Evolutionary conservation across 2,329 filamentous ascomycete genomes (phyloP).

Genomic region (Hypoxylon sp.): DNA sequence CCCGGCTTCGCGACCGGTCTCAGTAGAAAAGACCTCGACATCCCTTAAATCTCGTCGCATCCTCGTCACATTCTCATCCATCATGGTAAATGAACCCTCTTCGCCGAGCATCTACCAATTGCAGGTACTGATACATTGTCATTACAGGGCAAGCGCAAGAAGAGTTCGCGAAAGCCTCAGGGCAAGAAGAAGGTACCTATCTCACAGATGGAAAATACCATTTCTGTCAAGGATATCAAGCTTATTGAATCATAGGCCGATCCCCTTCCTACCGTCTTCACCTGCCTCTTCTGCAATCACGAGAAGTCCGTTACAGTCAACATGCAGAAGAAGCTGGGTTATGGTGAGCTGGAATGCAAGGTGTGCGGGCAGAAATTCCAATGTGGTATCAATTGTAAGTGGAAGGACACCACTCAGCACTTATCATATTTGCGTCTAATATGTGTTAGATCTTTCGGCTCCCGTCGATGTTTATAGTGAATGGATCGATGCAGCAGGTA

Average conservation of each 20-base stretch:
- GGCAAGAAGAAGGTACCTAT: slow-evolving; percentile 83
- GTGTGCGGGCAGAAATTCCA: slow-evolving; percentile 95
- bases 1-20: slow-evolving; percentile 5
- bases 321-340: slow-evolving; percentile 91
- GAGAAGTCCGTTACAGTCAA: slow-evolving; percentile 93
- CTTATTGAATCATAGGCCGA: slow-evolving; percentile 67
- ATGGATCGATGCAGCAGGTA: slow-evolving; percentile 91
- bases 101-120: not conserved
- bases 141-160: slow-evolving; percentile 89
- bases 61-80: slow-evolving; percentile 4
- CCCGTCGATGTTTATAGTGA: slow-evolving; percentile 97
- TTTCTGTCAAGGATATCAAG: slow-evolving; percentile 27
- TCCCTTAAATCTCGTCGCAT: not conserved
- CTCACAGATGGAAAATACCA: not conserved
- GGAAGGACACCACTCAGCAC: not conserved
- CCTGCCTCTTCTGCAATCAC: slow-evolving; percentile 98
- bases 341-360: slow-evolving; percentile 90
- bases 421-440: slow-evolving; percentile 30
- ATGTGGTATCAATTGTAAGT: slow-evolving; percentile 87
- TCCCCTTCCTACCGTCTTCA: slow-evolving; percentile 85
- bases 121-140: not conserved
- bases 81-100: slow-evolving; percentile 44
- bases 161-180: slow-evolving; percentile 85
- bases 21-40: not conserved
- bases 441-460: slow-evolving; percentile 80